These are phyloP conservation scores for Tetradesmus obliquus DNA, from an alignment of 139 green algal species.

Conservation along the genomic window DNA sequence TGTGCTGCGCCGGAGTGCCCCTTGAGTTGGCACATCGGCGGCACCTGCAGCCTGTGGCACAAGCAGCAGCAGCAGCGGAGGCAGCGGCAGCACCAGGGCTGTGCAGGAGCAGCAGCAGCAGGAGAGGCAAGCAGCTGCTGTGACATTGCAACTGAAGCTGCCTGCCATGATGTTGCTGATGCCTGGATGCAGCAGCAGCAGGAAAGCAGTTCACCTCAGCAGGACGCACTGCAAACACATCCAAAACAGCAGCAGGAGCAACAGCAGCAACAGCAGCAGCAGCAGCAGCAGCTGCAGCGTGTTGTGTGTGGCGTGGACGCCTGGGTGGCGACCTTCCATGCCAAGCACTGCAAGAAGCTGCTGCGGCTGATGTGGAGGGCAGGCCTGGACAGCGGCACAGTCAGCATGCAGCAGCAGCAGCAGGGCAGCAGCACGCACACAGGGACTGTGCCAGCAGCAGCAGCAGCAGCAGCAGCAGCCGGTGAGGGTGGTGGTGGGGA, in stretches of 20 bases:
- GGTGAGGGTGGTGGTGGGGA: not conserved
- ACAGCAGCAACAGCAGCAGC: not conserved
- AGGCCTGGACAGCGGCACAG: not conserved
- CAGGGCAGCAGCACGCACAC: not conserved
- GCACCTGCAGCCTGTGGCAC: conserved; percentile 2
- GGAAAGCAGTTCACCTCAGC: not conserved
- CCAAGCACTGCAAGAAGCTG: not conserved
- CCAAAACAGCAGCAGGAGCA: not conserved
- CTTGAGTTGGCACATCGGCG: not conserved
- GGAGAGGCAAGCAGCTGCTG: not conserved
- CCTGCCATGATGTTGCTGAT: not conserved
- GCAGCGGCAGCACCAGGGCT: not conserved
- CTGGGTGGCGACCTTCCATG: not conserved
- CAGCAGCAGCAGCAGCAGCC: not conserved
- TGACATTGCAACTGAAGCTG: not conserved
- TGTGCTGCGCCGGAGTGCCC: not conserved
- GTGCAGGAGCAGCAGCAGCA: not conserved
- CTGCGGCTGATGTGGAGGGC: conserved; percentile 9
- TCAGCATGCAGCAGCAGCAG: not conserved
- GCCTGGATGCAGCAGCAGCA: conserved; percentile 21
- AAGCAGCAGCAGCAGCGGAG: not conserved
- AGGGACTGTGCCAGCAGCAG: not conserved
- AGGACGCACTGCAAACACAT: too few relatives aligned
- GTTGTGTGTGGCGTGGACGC: not conserved
- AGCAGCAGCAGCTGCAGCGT: not conserved